Base-by-base conservation (phyloP, 2,329 filamentous ascomycete genomes). In the Purpureocillium takamizusanense region DNA sequence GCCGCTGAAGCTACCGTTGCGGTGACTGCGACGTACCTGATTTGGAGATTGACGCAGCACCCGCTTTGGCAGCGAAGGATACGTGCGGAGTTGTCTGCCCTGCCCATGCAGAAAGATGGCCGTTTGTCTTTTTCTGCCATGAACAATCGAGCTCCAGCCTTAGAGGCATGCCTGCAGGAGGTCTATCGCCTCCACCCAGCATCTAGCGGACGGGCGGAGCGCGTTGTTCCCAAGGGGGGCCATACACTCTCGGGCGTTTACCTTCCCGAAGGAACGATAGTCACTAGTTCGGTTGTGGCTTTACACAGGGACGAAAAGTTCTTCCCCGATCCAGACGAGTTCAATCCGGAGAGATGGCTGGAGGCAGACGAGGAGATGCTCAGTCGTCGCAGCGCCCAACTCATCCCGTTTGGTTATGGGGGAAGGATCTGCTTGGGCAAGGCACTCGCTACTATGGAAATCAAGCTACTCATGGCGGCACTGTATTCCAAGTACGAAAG, bases 161-260 rank as follows among this genome's bases (percentile, higher is more conserved):
- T 42, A 13, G 41, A 42, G 8, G 41, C 41, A 16, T 42, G 41
- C 16, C 31, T 42, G 15, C 33, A 31, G 12, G 41, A 42, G 17
- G 33, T 37, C n/a, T 42, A 42, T 16, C 41, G 41, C 16, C 33
- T 42, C 8, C 33, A 42, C n/a, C 41, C 41, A 18, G 41, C 41
- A 5, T 39, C 41, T 10, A 42, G 41, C 18, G 41, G 41, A 15
- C 41, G 41, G 27, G 33, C 37, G 16, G 41, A 42, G 34, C 41
- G 41, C n/a, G 11, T 42, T 6, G 37, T 42, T 15, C 41, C 41
- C 18, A 14, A 37, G 15, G 41, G 41, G 18, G 37, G 37, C 7
- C 30, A 27, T 18, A 18, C 16, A 5, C 25, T 42, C 10, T 42
- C 36, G 13, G 33, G 31, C 10, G 29, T 39, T 11, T 25, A 32